These are phyloP conservation scores for Megacollybia marginata DNA, from an alignment of 768 basidiomycete genomes.

Conservation along the genomic window DNA sequence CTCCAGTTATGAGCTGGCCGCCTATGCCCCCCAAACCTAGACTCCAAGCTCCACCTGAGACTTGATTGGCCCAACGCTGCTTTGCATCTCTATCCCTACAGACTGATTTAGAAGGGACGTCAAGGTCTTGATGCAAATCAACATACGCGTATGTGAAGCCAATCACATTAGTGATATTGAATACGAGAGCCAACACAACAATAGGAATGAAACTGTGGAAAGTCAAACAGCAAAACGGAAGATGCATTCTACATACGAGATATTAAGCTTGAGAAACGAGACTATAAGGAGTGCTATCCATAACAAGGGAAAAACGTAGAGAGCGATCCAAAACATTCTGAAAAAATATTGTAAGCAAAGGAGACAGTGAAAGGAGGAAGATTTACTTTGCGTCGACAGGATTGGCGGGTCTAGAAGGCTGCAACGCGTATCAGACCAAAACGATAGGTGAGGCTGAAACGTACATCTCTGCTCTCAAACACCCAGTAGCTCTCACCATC, in stretches of 20 bases:
- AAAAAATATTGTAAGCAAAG: constrained; percentile 6
- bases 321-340: constrained; percentile 94
- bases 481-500: constrained; percentile 97
- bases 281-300: constrained; percentile 87
- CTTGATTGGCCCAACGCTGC: constrained; percentile 76
- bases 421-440: background rate
- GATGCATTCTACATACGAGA: constrained; percentile 50
- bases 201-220: constrained; percentile 84
- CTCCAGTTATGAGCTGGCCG: constrained; percentile 74
- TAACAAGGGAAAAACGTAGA: constrained; percentile 83
- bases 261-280: constrained; percentile 80
- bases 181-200: constrained; percentile 87
- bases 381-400: constrained; percentile 75
- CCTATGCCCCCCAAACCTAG: constrained; percentile 77
- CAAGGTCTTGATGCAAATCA: background rate
- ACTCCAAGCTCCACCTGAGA: constrained; percentile 64
- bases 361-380: background rate
- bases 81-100: constrained; percentile 87
- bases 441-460: constrained; percentile 16
- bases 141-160: constrained; percentile 94
- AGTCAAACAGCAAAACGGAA: constrained; percentile 2
- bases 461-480: constrained; percentile 92
- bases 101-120: background rate
- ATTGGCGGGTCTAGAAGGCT: constrained; percentile 88
- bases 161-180: constrained; percentile 92